Percentiles rank a stretch among this genome's conserved stretches.
phyloP scores from a whole-genome alignment of 257 asterid genomes.

The Primulina tabacum region DNA sequence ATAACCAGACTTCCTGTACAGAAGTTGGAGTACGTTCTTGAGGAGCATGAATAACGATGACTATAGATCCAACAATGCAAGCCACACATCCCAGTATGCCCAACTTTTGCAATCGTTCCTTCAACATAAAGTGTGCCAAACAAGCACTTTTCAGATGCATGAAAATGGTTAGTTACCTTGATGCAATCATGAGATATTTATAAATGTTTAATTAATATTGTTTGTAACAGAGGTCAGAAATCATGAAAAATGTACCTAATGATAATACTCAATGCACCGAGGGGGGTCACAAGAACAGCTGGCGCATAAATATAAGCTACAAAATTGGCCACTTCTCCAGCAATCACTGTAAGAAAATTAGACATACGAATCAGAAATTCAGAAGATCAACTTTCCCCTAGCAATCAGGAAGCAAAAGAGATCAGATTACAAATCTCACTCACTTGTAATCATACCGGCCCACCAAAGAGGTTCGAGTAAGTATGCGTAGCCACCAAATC shows the following conservation, averaged over 20 bases:
- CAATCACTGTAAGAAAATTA: conserved; percentile 54
- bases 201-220: no score
- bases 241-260: conserved; percentile 49
- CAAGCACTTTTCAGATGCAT: conserved; percentile 46
- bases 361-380: conserved; percentile 5
- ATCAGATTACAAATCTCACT: conserved; percentile 27
- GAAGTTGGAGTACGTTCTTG: conserved; percentile 57
- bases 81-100: conserved; percentile 58
- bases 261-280: conserved; percentile 86
- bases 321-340: conserved; percentile 80
- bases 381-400: neutral
- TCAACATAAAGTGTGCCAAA: conserved; percentile 56
- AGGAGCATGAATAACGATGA: conserved; percentile 71
- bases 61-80: conserved; percentile 63
- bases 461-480: conserved; percentile 90
- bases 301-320: conserved; percentile 92
- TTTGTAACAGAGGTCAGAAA: neutral
- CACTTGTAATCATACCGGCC: conserved; percentile 89
- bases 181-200: conserved; percentile 2
- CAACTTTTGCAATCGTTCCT: conserved; percentile 52
- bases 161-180: conserved; percentile 32
- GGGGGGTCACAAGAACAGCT: conserved; percentile 92
- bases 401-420: neutral
- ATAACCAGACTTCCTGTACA: conserved; percentile 56
- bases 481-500: conserved; percentile 85